Evolutionary conservation across 2,329 filamentous ascomycete species (phyloP).

Genomic region (Fusarium pseudonygamai): DNA sequence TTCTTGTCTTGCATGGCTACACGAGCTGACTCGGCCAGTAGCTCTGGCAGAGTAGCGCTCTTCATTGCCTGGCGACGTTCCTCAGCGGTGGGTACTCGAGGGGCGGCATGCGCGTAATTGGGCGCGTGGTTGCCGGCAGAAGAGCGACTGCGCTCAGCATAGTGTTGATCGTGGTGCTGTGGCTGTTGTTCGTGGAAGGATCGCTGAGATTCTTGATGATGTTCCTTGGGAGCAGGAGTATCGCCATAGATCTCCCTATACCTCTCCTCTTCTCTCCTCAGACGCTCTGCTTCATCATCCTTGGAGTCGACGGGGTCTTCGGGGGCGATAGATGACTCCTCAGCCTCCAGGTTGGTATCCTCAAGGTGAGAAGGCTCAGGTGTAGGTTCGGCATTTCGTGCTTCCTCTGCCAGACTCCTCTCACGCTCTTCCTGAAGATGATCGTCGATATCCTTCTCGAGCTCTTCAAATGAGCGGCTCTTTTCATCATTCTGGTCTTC

Average conservation of each 20-base stretch:
- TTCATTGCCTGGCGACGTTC: slow-evolving; percentile 47
- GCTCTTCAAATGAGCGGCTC: slow-evolving; percentile 28
- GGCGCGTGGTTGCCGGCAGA: slow-evolving; percentile 20
- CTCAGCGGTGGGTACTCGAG: slow-evolving; percentile 32
- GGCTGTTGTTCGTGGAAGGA: slow-evolving; percentile 12
- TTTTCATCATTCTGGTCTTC: slow-evolving; percentile 8
- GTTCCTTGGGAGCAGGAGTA: slow-evolving; percentile 6
- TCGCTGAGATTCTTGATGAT: slow-evolving; percentile 4
- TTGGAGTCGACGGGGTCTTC: slow-evolving; percentile 1
- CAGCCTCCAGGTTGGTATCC: not conserved
- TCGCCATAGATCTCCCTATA: slow-evolving; percentile 61
- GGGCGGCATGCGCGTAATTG: slow-evolving; percentile 13
- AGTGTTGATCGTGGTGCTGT: slow-evolving; percentile 20
- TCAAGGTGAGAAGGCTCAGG: slow-evolving; percentile 34
- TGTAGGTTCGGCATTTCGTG: not conserved
- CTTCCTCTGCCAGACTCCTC: slow-evolving; percentile 28
- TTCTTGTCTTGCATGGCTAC: slow-evolving; percentile 67
- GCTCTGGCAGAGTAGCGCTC: slow-evolving; percentile 61
- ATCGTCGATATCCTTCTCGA: slow-evolving; percentile 35
- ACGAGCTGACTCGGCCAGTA: slow-evolving; percentile 63
- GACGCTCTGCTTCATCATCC: slow-evolving; percentile 45
- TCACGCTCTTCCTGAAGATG: slow-evolving; percentile 35
- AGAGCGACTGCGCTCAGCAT: slow-evolving; percentile 47
- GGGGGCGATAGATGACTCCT: slow-evolving; percentile 13
- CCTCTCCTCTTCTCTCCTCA: slow-evolving; percentile 59